These are phyloP conservation scores for Scheffersomyces lignosus DNA, from an alignment of 805 yeast species.

Conservation along the genomic window DNA sequence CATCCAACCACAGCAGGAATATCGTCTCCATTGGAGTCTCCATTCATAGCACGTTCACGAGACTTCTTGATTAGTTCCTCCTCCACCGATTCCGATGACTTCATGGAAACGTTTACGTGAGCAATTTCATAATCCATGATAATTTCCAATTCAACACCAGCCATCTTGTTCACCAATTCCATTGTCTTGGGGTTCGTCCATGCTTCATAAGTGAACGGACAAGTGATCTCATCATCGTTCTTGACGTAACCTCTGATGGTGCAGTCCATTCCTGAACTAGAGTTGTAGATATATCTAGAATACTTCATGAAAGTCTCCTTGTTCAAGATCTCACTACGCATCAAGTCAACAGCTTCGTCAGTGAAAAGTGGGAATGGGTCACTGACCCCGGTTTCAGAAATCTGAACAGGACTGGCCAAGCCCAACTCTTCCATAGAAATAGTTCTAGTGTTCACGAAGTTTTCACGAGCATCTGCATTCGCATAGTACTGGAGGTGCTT, in stretches of 20 bases:
- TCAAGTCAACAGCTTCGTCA: slow-evolving; percentile 56
- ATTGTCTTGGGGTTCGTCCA: slow-evolving; percentile 61
- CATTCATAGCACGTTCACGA: slow-evolving; percentile 1
- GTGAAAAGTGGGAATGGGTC: slow-evolving; percentile 64
- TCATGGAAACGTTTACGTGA: slow-evolving; percentile 51
- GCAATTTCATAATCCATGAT: slow-evolving; percentile 62
- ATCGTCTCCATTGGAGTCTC: slow-evolving; percentile 27
- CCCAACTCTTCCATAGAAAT: slow-evolving; percentile 52
- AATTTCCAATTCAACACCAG: slow-evolving; percentile 55
- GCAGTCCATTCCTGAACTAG: slow-evolving; percentile 53
- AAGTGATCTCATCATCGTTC: slow-evolving; percentile 23
- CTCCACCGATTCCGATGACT: slow-evolving; percentile 33
- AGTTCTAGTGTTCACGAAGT: slow-evolving; percentile 27
- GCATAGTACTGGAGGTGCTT: slow-evolving; percentile 32
- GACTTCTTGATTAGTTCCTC: slow-evolving; percentile 21
- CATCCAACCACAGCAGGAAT: slow-evolving; percentile 60
- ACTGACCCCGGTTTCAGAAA: slow-evolving; percentile 55
- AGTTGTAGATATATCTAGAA: slow-evolving; percentile 42
- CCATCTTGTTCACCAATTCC: slow-evolving; percentile 55
- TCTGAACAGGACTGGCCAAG: slow-evolving; percentile 43
- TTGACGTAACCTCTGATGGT: slow-evolving; percentile 52
- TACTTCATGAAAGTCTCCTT: slow-evolving; percentile 46
- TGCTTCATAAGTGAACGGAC: slow-evolving; percentile 55
- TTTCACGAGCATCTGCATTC: slow-evolving; percentile 14
- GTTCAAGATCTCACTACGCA: slow-evolving; percentile 55